Percentiles rank a stretch among this genome's conserved stretches.
Evolutionary conservation across 768 basidiomycete species (phyloP).

Genomic region (Filobasidium wieringae): DNA sequence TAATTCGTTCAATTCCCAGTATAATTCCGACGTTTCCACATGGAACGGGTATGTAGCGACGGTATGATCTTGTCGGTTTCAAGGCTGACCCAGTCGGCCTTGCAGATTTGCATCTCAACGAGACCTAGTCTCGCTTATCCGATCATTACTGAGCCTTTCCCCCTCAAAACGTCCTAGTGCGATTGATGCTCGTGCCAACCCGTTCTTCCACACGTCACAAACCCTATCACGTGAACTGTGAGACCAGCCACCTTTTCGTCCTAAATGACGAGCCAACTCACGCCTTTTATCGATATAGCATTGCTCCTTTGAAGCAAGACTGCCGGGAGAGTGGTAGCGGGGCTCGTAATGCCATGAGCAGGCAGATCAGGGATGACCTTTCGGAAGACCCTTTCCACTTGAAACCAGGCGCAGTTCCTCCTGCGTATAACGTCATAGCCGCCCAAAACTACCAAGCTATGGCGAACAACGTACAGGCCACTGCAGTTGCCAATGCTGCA

Average conservation of each 20-base stretch:
- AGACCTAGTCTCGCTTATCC: constrained; percentile 5
- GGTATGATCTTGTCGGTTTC: neutral
- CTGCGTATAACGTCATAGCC: neutral
- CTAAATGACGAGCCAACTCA: no score
- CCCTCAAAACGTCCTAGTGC: constrained; percentile 10
- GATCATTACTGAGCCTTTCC: constrained; percentile 5
- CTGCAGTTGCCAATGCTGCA: neutral
- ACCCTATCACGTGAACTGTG: neutral
- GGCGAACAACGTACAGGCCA: neutral
- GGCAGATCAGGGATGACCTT: neutral
- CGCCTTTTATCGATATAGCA: neutral
- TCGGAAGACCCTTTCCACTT: neutral
- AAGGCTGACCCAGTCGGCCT: neutral
- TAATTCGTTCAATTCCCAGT: neutral
- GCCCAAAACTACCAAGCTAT: neutral
- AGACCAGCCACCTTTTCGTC: no score
- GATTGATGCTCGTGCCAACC: constrained; percentile 4
- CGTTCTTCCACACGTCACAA: constrained; percentile 2
- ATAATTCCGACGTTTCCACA: neutral
- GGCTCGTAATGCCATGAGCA: neutral
- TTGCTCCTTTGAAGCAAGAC: neutral
- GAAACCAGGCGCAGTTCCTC: neutral
- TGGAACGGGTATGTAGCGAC: neutral
- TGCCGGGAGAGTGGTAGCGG: neutral
- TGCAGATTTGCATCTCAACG: neutral